phyloP scores from a whole-genome alignment of 164 flowering plant genomes.

The Liriodendron chinense region DNA sequence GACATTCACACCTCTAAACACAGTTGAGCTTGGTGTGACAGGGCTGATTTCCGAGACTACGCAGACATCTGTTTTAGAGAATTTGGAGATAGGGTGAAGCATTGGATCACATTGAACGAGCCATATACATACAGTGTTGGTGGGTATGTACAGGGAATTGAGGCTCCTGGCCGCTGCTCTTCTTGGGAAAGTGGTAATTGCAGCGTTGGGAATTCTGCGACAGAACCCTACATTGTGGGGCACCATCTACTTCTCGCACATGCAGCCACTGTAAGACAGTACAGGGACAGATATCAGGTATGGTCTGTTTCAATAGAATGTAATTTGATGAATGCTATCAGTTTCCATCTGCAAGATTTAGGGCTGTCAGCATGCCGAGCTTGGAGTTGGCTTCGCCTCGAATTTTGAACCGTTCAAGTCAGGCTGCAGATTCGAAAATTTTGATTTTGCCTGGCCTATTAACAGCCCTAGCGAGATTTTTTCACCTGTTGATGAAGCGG shows the following conservation, averaged over 20 bases:
- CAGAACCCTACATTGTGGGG: slow-evolving; percentile 59
- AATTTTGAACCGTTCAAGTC: too few species aligned
- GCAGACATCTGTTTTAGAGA: slow-evolving; percentile 21
- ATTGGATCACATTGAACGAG: slow-evolving; percentile 49
- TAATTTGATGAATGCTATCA: too few species aligned
- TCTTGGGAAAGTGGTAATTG: slow-evolving; percentile 30
- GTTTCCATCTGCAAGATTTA: too few species aligned
- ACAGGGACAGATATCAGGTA: slow-evolving; percentile 38
- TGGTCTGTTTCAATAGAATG: background rate
- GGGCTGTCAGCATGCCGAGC: too few species aligned
- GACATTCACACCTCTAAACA: too few species aligned
- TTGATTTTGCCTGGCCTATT: too few species aligned
- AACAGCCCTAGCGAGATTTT: too few species aligned
- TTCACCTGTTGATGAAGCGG: too few species aligned
- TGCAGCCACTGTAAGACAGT: slow-evolving; percentile 59
- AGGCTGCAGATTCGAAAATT: too few species aligned
- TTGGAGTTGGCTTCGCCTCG: too few species aligned
- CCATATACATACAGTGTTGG: slow-evolving; percentile 37
- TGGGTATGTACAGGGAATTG: slow-evolving; percentile 46
- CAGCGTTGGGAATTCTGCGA: slow-evolving; percentile 52
- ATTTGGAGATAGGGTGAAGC: slow-evolving; percentile 34
- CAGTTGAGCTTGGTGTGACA: background rate
- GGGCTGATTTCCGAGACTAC: background rate
- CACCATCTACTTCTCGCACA: slow-evolving; percentile 67
- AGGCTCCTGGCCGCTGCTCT: slow-evolving; percentile 60